Percentiles rank a stretch among this genome's conserved stretches.
These are phyloP conservation scores for Solioccasus polychromus DNA, from an alignment of 768 basidiomycete species.

Conservation along the genomic window DNA sequence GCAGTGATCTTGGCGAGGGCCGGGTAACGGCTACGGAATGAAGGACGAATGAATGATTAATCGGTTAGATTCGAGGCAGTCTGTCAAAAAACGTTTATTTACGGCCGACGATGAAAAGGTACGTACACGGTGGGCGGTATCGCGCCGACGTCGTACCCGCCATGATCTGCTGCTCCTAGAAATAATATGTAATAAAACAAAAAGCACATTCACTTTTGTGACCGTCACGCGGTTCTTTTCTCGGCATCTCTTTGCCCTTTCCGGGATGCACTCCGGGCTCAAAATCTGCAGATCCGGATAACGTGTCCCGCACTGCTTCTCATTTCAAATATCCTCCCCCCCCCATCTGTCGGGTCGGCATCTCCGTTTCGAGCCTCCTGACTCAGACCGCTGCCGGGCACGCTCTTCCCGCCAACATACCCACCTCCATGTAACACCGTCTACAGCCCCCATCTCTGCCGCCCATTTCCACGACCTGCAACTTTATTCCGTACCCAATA, in stretches of 20 bases:
- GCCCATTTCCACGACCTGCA: slow-evolving; percentile 1
- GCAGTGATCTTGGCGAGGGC: slow-evolving; percentile 7
- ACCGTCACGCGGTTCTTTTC: slow-evolving; percentile 18
- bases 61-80: slow-evolving; percentile 22
- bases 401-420: neutral
- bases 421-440: too few species aligned
- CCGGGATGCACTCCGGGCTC: slow-evolving; percentile 4
- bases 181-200: slow-evolving; percentile 14
- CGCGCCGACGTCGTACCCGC: neutral
- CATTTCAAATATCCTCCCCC: slow-evolving; percentile 33
- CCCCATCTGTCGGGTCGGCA: slow-evolving; percentile 7
- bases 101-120: slow-evolving; percentile 24
- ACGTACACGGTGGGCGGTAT: slow-evolving; percentile 21
- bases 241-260: slow-evolving; percentile 12
- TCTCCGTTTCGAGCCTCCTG: slow-evolving; percentile 11
- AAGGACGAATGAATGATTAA: slow-evolving; percentile 17
- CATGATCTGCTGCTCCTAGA: neutral
- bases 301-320: slow-evolving; percentile 27
- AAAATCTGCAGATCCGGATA: slow-evolving; percentile 34
- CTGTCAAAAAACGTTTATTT: slow-evolving; percentile 32
- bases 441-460: too few species aligned
- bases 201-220: slow-evolving; percentile 15
- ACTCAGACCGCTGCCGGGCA: slow-evolving; percentile 1
- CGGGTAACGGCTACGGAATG: slow-evolving; percentile 20
- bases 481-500: slow-evolving; percentile 4